Base-by-base conservation (phyloP, 1,284 basidiomycete genomes). In the Phellopilus nigrolimitatus region DNA sequence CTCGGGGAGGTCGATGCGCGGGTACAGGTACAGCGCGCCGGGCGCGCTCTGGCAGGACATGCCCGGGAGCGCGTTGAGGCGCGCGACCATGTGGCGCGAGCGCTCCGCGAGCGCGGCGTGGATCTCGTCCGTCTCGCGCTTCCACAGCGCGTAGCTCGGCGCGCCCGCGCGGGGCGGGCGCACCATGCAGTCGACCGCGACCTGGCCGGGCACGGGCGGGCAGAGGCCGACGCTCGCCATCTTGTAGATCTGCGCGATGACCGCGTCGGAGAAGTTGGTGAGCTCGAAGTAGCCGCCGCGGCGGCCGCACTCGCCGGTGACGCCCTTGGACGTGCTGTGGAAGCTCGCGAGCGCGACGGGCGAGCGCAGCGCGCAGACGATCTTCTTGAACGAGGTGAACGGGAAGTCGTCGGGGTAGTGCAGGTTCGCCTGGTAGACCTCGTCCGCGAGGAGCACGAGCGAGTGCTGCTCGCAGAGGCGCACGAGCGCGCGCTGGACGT, bases 311-410 rank as follows among this genome's bases (percentile, higher is more conserved):
- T 97, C 94, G 57, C 94, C 94, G 37, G 81, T 82, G 56, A 95
- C 90, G 52, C 94, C 94, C 70, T 97, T 97, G 50, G 90, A 94
- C 65, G 94, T 94, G 48, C 89, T 93, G 73, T 97, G 94, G 83
- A 95, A 97, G 46, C 88, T 92, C 44, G 97, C 76, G 63, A 97
- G 82, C 43, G 91, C 82, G 56, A 94, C 71, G 57, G 74, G 75
- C 40, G 79, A 84, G 59, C 76, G 69, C 53, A 84, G 69, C 54
- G 78, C 71, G 39, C 76, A 71, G 2, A 95, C 78, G 51, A 91
- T 76, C 68, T 92, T 86, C 68, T 97, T 97, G 80, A 97, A 97
- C 6, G 89, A 93, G 47, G 83, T 80, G 76, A 97, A 97, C 0
- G 89, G 80, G 65, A 87, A 80, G 0, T 72, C 71, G 5, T 69